Base-by-base conservation (phyloP, 202 grass and related monocot genomes). In the Elaeis oleifera region DNA sequence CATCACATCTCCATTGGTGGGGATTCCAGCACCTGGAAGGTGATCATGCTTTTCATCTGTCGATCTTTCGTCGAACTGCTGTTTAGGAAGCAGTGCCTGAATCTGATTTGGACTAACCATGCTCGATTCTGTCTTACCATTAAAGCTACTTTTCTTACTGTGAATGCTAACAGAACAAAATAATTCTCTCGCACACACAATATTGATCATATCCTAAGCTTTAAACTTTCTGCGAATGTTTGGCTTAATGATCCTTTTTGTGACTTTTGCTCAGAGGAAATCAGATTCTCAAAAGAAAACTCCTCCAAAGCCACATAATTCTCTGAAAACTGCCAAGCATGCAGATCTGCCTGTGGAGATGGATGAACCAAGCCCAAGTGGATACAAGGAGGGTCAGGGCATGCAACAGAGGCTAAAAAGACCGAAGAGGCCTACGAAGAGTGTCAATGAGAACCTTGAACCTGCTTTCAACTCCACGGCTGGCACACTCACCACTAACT, bases 341-440 rank as follows among this genome's bases (percentile, higher is more conserved):
- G 55, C 19, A 32, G 71, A 68, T 53, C 54, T 32, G 19, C 39
- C 56, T 17, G n/a, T 3, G 0, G 74, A 72, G 50, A 72, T 53
- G 31, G 76, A 83, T 71, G 71, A 80, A 24, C 49, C 61, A 75
- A 72, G 4, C 50, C 68, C 75, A 29, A 39, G 7, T 22, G 62
- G 68, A 51, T 68, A 82, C 59, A 81, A 94, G 59, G 81, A 72
- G 61, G 77, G 82, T 60, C 73, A 79, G 36, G 60, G 44, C 28
- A 48, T 51, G 1, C 73, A 83, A 60, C 54, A 60, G 14, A 89
- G 74, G 60, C 85, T 80, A 72, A 94, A 94, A 84, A 87, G 94
- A 76, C 75, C 78, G 26, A 99, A 81, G 71, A 86, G 81, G 63
- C 65, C 81, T 25, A 75, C 69, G 50, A 99, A 81, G 67, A 84